phyloP scores from a whole-genome alignment of 192 early-diverging fungal genomes.

The Phlyctochytrium planicorne region DNA sequence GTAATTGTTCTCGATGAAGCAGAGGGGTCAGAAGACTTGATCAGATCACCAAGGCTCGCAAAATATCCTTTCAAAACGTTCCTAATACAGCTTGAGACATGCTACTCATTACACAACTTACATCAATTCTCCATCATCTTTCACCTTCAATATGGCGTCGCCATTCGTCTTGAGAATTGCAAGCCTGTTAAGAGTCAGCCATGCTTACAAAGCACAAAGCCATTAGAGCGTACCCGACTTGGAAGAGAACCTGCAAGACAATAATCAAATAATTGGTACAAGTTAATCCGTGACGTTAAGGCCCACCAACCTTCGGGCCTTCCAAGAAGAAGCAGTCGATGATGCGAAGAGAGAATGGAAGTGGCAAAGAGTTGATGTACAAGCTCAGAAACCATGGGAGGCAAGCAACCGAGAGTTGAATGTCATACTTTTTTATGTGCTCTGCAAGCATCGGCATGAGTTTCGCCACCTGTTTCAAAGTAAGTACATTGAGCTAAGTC shows the following conservation, averaged over 20 bases:
- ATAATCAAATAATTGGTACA: no score
- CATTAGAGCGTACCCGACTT: slow-evolving; percentile 66
- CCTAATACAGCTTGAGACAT: slow-evolving; percentile 47
- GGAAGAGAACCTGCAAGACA: no score
- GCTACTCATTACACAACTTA: slow-evolving; percentile 22
- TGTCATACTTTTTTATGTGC: slow-evolving; percentile 83
- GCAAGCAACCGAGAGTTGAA: slow-evolving; percentile 95
- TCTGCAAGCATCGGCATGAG: slow-evolving; percentile 87
- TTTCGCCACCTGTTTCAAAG: slow-evolving; percentile 61
- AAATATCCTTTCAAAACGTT: slow-evolving; percentile 87
- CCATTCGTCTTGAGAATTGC: slow-evolving; percentile 94
- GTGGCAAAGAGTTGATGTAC: slow-evolving; percentile 95
- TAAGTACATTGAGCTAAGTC: not conserved
- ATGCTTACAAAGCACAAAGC: slow-evolving; percentile 15
- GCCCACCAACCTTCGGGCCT: slow-evolving; percentile 67
- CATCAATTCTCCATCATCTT: slow-evolving; percentile 61
- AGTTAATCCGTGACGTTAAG: not conserved
- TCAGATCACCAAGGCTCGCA: slow-evolving; percentile 70
- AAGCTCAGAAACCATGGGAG: slow-evolving; percentile 97
- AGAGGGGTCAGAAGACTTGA: slow-evolving; percentile 16
- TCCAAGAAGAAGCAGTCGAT: slow-evolving; percentile 98
- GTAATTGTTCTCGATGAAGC: slow-evolving; percentile 31
- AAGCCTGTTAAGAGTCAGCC: slow-evolving; percentile 48
- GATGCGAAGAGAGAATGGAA: slow-evolving; percentile 82
- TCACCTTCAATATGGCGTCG: slow-evolving; percentile 51